Percentiles rank a stretch among this genome's conserved stretches.
phyloP scores from a whole-genome alignment of 768 basidiomycete species.

The Pulveroboletus sp. region DNA sequence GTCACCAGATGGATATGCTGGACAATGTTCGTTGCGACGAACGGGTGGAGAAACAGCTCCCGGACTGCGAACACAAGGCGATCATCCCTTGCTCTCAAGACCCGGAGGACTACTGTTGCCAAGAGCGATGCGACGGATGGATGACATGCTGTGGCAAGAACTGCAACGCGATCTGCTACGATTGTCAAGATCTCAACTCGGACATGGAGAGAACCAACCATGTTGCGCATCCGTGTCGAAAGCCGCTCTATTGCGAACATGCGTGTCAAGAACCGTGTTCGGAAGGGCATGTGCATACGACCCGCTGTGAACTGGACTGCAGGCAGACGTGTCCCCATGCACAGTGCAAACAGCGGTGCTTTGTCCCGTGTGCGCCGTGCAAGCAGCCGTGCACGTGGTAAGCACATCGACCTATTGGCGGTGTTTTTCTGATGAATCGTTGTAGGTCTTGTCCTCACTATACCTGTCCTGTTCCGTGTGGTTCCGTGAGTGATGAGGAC shows the following conservation, averaged over 20 bases:
- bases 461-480: conserved; percentile 60
- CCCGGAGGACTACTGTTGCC: conserved; percentile 39
- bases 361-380: conserved; percentile 58
- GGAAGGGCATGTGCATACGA: conserved; percentile 46
- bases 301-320: conserved; percentile 44
- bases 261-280: conserved; percentile 50
- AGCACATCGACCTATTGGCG: conserved; percentile 3
- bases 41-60: conserved; percentile 42
- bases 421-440: conserved; percentile 1
- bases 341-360: conserved; percentile 47
- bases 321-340: conserved; percentile 56
- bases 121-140: conserved; percentile 37
- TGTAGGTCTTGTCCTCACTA: conserved; percentile 54
- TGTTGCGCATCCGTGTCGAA: conserved; percentile 47
- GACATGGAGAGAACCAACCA: conserved; percentile 34
- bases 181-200: conserved; percentile 40
- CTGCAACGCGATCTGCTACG: conserved; percentile 48
- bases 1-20: conserved; percentile 45
- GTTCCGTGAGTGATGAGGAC: conserved; percentile 48
- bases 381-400: conserved; percentile 59
- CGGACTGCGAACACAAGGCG: conserved; percentile 53
- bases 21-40: conserved; percentile 42
- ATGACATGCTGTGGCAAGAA: conserved; percentile 53
- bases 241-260: conserved; percentile 55
- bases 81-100: conserved; percentile 47